Evolutionary conservation across 768 basidiomycete genomes (phyloP), one percentile per base, ranked within the genome.

Genomic region (Phlebiopsis gigantea): DNA sequence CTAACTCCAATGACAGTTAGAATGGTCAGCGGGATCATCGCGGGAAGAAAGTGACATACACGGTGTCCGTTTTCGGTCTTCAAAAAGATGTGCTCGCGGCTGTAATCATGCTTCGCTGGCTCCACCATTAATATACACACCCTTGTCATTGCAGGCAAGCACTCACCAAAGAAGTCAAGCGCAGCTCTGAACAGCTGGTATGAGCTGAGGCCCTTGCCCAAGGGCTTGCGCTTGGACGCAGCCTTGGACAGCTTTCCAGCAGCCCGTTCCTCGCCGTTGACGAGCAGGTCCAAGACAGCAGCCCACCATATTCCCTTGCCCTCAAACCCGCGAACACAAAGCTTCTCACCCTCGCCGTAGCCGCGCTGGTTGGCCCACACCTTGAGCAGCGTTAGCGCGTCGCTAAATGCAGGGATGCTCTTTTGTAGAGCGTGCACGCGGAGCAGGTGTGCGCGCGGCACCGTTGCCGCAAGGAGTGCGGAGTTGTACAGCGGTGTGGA

Each of bases 291-390:
- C 24, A 93, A 68, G 1, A 93, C 60, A 0, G 78, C 79, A 45
- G 72, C 71, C 91, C 91, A 93, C 80, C 78, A 87, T 4, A 75
- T 66, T 0, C 89, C 89, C 22, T 77, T 74, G 6, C 78, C 78
- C 64, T 84, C 88, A 65, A 87, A 94, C 15, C 90, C 90, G 15
- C 78, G 74, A 3, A 90, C 74, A 62, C 82, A 86, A 59, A 81
- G 65, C 42, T 75, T 71, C 3, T 71, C 68, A 10, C 86, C 82
- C 59, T 79, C 77, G 2, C 82, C 78, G 61, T 87, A 93, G 0
- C 93, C 93, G 42, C 94, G 78, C 63, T 94, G 88, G 49, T 85
- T 84, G 1, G 90, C 91, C 97, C 97, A 99, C 15, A 95, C 80
- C 9, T 92, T 81, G 15, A 98, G 80, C 0, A 98, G 76, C 0